phyloP scores from a whole-genome alignment of 352 stramenopile genomes.

The Pseudoperonospora humuli region DNA sequence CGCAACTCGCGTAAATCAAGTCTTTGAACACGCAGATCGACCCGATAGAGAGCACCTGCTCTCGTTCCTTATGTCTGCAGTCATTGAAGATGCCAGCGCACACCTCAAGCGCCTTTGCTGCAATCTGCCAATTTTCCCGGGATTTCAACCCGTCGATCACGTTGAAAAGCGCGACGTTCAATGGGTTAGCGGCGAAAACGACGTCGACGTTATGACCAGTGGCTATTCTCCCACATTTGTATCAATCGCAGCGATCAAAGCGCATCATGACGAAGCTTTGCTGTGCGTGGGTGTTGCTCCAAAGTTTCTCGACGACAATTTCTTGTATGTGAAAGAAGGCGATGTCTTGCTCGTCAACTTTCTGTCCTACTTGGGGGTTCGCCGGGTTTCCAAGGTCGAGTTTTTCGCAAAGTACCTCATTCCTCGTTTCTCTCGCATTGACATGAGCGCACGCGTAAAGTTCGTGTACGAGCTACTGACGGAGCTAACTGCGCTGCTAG shows the following conservation, averaged over 20 bases:
- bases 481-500: slow-evolving; percentile 33
- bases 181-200: slow-evolving; percentile 16
- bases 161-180: slow-evolving; percentile 15
- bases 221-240: slow-evolving; percentile 21
- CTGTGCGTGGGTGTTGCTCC: slow-evolving; percentile 36
- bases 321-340: slow-evolving; percentile 40
- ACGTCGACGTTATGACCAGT: slow-evolving; percentile 5
- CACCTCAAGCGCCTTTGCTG: slow-evolving; percentile 28
- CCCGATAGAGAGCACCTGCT: slow-evolving; percentile 35
- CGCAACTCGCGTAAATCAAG: slow-evolving; percentile 2
- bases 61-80: slow-evolving; percentile 36
- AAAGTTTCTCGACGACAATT: slow-evolving; percentile 42
- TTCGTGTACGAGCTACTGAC: slow-evolving; percentile 39
- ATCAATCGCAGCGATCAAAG: slow-evolving; percentile 17
- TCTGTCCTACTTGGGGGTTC: slow-evolving; percentile 26
- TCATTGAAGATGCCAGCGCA: slow-evolving; percentile 27
- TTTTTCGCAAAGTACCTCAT: slow-evolving; percentile 48
- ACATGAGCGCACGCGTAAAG: slow-evolving; percentile 22
- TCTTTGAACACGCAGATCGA: slow-evolving; percentile 13
- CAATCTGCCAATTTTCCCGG: slow-evolving; percentile 47
- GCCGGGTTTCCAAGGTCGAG: slow-evolving; percentile 33
- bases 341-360: slow-evolving; percentile 27
- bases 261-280: slow-evolving; percentile 12
- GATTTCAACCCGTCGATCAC: slow-evolving; percentile 13
- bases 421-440: slow-evolving; percentile 33